Percentiles rank a stretch among this genome's conserved stretches.
phyloP scores from a whole-genome alignment of 768 basidiomycete genomes.

The Mycena polygramma region DNA sequence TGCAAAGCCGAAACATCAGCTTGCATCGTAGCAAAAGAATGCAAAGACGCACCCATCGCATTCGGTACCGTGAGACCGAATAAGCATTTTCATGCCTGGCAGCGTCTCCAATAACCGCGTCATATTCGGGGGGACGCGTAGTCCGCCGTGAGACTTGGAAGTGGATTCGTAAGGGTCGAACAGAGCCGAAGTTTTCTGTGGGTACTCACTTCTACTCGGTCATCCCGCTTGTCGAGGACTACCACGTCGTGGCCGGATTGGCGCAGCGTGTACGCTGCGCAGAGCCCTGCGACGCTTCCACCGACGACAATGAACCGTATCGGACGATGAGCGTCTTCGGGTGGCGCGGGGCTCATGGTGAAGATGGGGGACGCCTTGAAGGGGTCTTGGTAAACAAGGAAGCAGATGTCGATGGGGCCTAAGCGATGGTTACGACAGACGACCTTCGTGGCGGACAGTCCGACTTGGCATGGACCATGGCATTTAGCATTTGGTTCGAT shows the following conservation, averaged over 20 bases:
- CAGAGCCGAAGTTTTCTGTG: no score
- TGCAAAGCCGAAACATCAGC: not conserved
- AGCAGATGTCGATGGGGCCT: no score
- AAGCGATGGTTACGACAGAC: no score
- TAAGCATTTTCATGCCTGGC: slow-evolving; percentile 17
- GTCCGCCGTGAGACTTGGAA: slow-evolving; percentile 14
- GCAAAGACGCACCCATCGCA: not conserved
- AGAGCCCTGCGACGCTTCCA: not conserved
- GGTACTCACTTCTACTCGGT: not conserved
- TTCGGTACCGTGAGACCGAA: slow-evolving; percentile 13
- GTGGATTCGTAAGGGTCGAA: not conserved
- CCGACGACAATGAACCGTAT: slow-evolving; percentile 2
- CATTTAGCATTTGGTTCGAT: no score
- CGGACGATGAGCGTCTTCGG: not conserved
- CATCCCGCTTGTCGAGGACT: not conserved
- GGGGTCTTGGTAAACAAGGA: not conserved
- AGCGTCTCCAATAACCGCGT: slow-evolving; percentile 31
- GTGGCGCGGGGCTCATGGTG: not conserved
- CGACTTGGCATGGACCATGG: no score
- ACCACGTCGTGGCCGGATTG: not conserved
- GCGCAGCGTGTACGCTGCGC: slow-evolving; percentile 2
- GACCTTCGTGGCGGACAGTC: no score
- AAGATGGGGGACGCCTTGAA: not conserved
- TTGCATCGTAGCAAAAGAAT: not conserved
- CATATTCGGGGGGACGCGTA: slow-evolving; percentile 36